Percentiles rank a stretch among this genome's conserved stretches.
phyloP scores from a whole-genome alignment of 2,329 filamentous ascomycete genomes.

The Decorospora gaudefroyi region DNA sequence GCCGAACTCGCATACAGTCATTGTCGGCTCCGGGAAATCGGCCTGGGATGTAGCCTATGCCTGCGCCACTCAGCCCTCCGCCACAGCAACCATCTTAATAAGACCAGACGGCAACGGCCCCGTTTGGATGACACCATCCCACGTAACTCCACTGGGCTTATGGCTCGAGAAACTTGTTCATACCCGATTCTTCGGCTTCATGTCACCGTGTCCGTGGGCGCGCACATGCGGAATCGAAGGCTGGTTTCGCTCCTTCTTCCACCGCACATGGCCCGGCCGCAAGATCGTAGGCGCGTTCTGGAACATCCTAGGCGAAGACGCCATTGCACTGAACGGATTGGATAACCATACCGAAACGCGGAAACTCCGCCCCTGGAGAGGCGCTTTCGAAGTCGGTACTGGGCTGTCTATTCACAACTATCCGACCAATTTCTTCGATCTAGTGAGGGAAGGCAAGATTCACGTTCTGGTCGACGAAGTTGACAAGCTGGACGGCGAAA shows the following conservation, averaged over 20 bases:
- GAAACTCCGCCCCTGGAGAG: slow-evolving; percentile 51
- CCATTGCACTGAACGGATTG: slow-evolving; percentile 54
- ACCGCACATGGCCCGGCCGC: slow-evolving; percentile 62
- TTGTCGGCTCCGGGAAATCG: slow-evolving; percentile 66
- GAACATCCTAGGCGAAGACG: slow-evolving; percentile 60
- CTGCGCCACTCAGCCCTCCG: slow-evolving; percentile 51
- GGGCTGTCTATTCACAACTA: slow-evolving; percentile 66
- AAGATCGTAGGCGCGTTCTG: slow-evolving; percentile 62
- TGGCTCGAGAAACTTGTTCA: slow-evolving; percentile 70
- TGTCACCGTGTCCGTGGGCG: slow-evolving; percentile 76
- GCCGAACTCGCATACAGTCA: slow-evolving; percentile 48
- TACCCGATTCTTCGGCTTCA: slow-evolving; percentile 71
- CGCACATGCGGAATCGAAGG: slow-evolving; percentile 62
- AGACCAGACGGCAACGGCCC: slow-evolving; percentile 64
- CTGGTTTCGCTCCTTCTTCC: slow-evolving; percentile 59
- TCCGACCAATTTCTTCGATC: slow-evolving; percentile 60
- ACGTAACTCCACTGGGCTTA: slow-evolving; percentile 69
- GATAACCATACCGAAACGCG: slow-evolving; percentile 49
- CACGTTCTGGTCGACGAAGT: slow-evolving; percentile 62
- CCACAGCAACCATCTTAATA: slow-evolving; percentile 63
- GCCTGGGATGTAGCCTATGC: slow-evolving; percentile 67
- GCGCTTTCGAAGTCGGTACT: slow-evolving; percentile 59
- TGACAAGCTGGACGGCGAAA: slow-evolving; percentile 49
- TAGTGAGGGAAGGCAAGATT: slow-evolving; percentile 60
- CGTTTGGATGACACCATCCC: slow-evolving; percentile 62